phyloP scores from a whole-genome alignment of 2,329 filamentous ascomycete genomes.

The Alternaria novae-zelandiae region DNA sequence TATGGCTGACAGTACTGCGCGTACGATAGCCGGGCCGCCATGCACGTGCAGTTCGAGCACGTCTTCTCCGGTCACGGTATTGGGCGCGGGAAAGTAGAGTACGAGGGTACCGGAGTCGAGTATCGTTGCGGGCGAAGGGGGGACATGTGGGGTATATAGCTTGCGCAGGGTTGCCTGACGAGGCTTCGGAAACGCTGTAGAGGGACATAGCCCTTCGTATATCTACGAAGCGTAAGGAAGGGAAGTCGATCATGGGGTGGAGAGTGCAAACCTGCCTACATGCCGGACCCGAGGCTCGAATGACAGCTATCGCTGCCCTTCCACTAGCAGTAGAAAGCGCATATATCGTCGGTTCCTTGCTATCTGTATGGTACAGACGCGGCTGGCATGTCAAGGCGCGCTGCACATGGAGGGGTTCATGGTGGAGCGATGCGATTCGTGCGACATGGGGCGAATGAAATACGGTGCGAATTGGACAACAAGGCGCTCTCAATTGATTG shows the following conservation, averaged over 20 bases:
- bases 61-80: slow-evolving; percentile 90
- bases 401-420: slow-evolving; percentile 11
- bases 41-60: slow-evolving; percentile 94
- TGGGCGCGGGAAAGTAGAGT: slow-evolving; percentile 80
- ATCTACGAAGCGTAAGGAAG: slow-evolving; percentile 57
- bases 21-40: slow-evolving; percentile 86
- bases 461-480: background rate
- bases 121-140: slow-evolving; percentile 53
- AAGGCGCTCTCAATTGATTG: background rate
- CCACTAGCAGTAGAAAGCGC: slow-evolving; percentile 88
- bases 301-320: slow-evolving; percentile 86
- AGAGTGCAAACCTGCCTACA: slow-evolving; percentile 65
- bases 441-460: background rate
- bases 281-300: slow-evolving; percentile 82
- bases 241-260: background rate
- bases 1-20: slow-evolving; percentile 82
- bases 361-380: slow-evolving; percentile 20
- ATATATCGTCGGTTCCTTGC: slow-evolving; percentile 73
- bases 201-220: slow-evolving; percentile 67
- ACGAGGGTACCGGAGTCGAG: slow-evolving; percentile 81
- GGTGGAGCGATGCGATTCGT: background rate
- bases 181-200: slow-evolving; percentile 60
- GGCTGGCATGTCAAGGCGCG: slow-evolving; percentile 20
- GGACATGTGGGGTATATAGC: slow-evolving; percentile 65
- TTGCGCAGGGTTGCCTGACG: slow-evolving; percentile 75